Evolutionary conservation across 2,329 filamentous ascomycete species (phyloP), one percentile per base, ranked within the genome.

Genomic region (Alternaria conjuncta): DNA sequence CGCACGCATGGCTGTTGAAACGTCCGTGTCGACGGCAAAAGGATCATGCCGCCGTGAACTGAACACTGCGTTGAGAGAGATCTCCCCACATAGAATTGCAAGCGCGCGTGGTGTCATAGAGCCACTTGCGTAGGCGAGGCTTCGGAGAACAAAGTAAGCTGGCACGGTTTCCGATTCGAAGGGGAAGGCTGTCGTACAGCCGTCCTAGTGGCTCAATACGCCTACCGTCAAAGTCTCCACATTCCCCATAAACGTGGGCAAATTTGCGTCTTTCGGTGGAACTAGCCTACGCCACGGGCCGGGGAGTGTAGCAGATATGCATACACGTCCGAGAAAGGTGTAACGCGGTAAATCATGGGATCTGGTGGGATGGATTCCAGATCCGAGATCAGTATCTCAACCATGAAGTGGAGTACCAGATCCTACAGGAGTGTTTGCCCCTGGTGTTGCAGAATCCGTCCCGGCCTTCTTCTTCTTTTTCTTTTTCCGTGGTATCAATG

Each of bases 391-490:
- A 43, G 20, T 23, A 15, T 44, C 36, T 75, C 69, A 79, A 41
- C 68, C 49, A 69, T 79, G 76, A 64, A 78, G 58, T 57, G 77
- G 78, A 36, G 78, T 80, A 20, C 69, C 69, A 23, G 75, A 72
- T n/a, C 71, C 74, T 32, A 68, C 72, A 21, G 77, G 75, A 45
- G 76, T 78, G 61, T 69, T 74, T 32, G 69, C 72, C 13, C 73
- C 77, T 15, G 78, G 76, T 21, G 79, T 80, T 25, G 67, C 73
- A 25, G 77, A 76, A 61, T 78, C 77, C 7, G 74, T 71, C 41
- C 72, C 76, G 20, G 55, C 68, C 61, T 71, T 74, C 69, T 74
- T 78, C 72, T 78, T 80, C 71, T 80, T 80, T 67, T 80, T 81
- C 73, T 80, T 80, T 61, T 78, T 80, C 43, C 73, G 69, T 3